Evolutionary conservation across 2,329 filamentous ascomycete genomes (phyloP), one percentile per base, ranked within the genome.

Genomic region (Ophiostoma perfectum): DNA sequence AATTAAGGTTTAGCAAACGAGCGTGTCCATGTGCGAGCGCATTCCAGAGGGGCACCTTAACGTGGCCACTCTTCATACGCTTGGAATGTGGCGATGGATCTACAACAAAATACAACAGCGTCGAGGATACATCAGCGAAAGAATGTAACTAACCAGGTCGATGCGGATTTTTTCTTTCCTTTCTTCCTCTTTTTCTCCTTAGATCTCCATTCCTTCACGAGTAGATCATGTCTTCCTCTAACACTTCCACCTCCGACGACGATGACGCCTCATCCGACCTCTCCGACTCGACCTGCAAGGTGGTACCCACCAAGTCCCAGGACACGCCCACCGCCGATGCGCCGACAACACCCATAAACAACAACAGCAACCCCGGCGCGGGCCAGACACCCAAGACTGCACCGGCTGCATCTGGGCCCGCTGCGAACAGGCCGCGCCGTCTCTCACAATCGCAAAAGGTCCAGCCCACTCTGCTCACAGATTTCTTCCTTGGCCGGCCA

Each of bases 401-500:
- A 3, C 81, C 18, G 38, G 36, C 45, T 16, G 39, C 60, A 8
- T 45, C 68, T 74, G 78, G 27, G 73, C 76, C 18, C 18, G 39
- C 45, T 11, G n/a, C 55, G 1, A 63, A 55, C 11, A 70, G 73
- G 58, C 68, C 71, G 14, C 72, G 70, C n/a, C 71, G 74, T 7
- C 64, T 78, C 63, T 75, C 79, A 36, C 76, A 76, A 64, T 77
- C 80, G 39, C 81, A 78, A 66, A 82, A 79, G 67, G 76, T 78
- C 5, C 80, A 82, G 67, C 81, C 81, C 12, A 86, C 82, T 2
- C 77, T 88, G 4, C 78, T 88, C 8, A 78, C 78, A 45, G 85
- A 88, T 75, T 88, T 88, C 74, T 78, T 88, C 52, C 78, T 85
- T 38, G 85, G 85, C 14, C 81, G 84, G 27, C 85, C 82, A 1